Conservation (phyloP, 441 rosid genomes). For the Adansonia grandidieri region DNA sequence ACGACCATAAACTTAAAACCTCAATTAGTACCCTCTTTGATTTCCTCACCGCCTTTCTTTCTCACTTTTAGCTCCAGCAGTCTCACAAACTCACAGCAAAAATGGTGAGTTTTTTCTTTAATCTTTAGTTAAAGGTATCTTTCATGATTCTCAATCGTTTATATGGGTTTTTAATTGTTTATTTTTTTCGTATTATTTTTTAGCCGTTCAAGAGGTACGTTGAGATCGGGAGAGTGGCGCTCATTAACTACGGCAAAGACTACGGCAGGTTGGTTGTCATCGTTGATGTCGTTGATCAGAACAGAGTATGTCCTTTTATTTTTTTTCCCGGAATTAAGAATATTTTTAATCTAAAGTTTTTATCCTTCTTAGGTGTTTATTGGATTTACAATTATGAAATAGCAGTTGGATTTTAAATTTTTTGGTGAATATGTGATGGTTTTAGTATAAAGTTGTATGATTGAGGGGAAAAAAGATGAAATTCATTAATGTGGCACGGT, state of each 20-base stretch:
- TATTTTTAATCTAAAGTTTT: neutral
- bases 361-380: neutral
- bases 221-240: conserved; percentile 95
- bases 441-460: neutral
- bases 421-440: neutral
- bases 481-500: neutral
- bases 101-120: conserved; percentile 37
- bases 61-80: neutral
- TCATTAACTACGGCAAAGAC: conserved; percentile 91
- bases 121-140: neutral
- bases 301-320: conserved; percentile 52
- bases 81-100: conserved; percentile 20
- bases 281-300: conserved; percentile 92
- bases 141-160: too few relatives aligned
- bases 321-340: too few relatives aligned
- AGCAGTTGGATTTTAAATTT: neutral
- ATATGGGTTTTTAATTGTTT: neutral
- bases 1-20: conserved; percentile 24
- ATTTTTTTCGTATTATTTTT: neutral
- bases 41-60: conserved; percentile 23
- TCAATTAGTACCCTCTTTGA: neutral
- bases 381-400: neutral
- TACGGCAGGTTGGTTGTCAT: conserved; percentile 88
- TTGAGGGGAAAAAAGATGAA: neutral
- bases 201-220: conserved; percentile 76